phyloP scores from a whole-genome alignment of 1,139 yeast species.

The Diutina neorugosa region DNA sequence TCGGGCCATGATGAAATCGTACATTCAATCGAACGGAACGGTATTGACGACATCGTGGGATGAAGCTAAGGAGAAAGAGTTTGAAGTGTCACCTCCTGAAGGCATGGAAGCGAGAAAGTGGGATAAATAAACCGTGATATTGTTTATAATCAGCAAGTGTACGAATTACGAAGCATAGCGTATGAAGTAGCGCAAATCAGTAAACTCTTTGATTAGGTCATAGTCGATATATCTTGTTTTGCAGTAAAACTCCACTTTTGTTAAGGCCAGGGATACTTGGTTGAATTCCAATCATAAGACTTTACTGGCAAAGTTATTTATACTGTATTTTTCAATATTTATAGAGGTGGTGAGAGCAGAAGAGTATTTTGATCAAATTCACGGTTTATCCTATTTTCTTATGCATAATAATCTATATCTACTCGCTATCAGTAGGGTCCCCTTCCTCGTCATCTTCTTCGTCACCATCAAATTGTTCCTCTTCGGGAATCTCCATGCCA shows the following conservation, averaged over 20 bases:
- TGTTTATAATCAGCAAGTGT: neutral
- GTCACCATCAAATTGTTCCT: constrained; percentile 15
- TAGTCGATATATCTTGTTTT: too few relatives aligned
- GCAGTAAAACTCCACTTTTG: too few relatives aligned
- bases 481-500: constrained; percentile 6
- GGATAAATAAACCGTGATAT: constrained; percentile 10
- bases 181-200: too few relatives aligned
- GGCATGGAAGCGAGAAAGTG: constrained; percentile 44
- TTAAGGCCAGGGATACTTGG: too few relatives aligned
- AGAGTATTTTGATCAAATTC: too few relatives aligned
- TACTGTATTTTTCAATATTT: too few relatives aligned
- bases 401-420: neutral
- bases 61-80: constrained; percentile 61
- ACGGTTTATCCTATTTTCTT: too few relatives aligned
- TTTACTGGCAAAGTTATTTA: too few relatives aligned
- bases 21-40: constrained; percentile 88
- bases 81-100: constrained; percentile 70
- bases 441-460: constrained; percentile 10
- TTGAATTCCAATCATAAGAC: too few relatives aligned
- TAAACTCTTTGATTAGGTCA: too few relatives aligned
- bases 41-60: constrained; percentile 89
- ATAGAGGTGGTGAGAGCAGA: too few relatives aligned
- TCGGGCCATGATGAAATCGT: constrained; percentile 96
- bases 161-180: neutral
- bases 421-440: neutral